phyloP scores from a whole-genome alignment of 352 stramenopile species.

The Thalassiosira exigua region DNA sequence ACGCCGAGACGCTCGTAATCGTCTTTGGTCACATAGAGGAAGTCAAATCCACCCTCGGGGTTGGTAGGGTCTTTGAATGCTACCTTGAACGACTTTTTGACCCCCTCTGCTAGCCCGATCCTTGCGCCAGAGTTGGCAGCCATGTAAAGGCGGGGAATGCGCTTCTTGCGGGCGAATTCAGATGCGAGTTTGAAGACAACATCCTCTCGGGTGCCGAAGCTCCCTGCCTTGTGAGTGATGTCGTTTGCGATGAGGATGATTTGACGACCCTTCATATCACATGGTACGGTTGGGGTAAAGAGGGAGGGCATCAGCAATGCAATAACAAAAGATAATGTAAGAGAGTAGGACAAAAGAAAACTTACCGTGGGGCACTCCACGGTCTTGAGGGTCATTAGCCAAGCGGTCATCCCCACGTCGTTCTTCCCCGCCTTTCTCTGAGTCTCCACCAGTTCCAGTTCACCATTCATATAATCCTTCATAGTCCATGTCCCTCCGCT shows the following conservation, averaged over 20 bases:
- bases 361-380: constrained; percentile 94
- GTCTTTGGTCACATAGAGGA: constrained; percentile 95
- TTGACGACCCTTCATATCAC: constrained; percentile 88
- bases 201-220: constrained; percentile 99
- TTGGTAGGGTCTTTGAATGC: constrained; percentile 96
- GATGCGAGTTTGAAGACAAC: constrained; percentile 98
- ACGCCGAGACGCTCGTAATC: constrained; percentile 91
- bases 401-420: constrained; percentile 99
- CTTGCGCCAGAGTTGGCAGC: constrained; percentile 98
- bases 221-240: constrained; percentile 99
- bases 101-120: constrained; percentile 97
- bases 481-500: constrained; percentile 82
- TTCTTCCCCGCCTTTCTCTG: constrained; percentile 93
- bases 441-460: constrained; percentile 87
- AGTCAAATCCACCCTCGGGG: constrained; percentile 98
- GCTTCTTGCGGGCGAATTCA: constrained; percentile 89
- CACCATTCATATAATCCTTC: constrained; percentile 82
- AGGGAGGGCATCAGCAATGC: constrained; percentile 19
- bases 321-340: too few species aligned
- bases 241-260: constrained; percentile 99
- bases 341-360: constrained; percentile 18
- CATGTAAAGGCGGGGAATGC: constrained; percentile 97
- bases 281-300: constrained; percentile 8
- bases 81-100: constrained; percentile 97
- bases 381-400: constrained; percentile 97